phyloP scores from a whole-genome alignment of 768 basidiomycete genomes.

The Pisolithus sp. region DNA sequence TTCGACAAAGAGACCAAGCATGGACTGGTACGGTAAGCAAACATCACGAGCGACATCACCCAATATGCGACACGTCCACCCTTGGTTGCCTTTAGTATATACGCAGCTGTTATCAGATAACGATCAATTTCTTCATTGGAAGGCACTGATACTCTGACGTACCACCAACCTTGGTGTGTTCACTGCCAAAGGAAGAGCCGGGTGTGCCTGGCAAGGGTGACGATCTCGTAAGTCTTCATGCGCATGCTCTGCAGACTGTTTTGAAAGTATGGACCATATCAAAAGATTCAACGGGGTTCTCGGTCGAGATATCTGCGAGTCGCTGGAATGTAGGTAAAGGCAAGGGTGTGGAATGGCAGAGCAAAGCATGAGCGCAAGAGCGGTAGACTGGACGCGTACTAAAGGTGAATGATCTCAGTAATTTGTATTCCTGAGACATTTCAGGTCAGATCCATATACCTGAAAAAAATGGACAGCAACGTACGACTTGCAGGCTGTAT shows the following conservation, averaged over 20 bases:
- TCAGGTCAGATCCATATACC: background rate
- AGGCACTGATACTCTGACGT: conserved; percentile 60
- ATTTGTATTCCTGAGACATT: conserved; percentile 48
- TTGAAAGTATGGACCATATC: conserved; percentile 59
- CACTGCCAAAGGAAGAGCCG: too few species aligned
- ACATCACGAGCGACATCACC: conserved; percentile 55
- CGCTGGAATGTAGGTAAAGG: conserved; percentile 67
- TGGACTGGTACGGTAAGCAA: conserved; percentile 35
- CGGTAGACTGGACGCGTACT: conserved; percentile 60
- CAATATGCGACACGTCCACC: conserved; percentile 74
- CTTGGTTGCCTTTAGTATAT: conserved; percentile 70
- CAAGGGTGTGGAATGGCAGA: conserved; percentile 60
- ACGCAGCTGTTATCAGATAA: conserved; percentile 66
- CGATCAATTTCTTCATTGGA: conserved; percentile 68
- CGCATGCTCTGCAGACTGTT: conserved; percentile 51
- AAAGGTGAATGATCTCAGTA: conserved; percentile 51
- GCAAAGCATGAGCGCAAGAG: conserved; percentile 53
- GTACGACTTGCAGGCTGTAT: conserved; percentile 52
- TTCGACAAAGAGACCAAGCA: conserved; percentile 11
- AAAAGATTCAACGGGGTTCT: conserved; percentile 54
- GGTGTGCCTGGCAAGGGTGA: conserved; percentile 12
- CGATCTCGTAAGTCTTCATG: conserved; percentile 42
- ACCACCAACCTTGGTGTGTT: conserved; percentile 38
- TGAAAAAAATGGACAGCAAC: conserved; percentile 19
- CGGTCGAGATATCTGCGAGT: conserved; percentile 57